Conservation (phyloP, 768 basidiomycete genomes). For the Pluteus cervinus region DNA sequence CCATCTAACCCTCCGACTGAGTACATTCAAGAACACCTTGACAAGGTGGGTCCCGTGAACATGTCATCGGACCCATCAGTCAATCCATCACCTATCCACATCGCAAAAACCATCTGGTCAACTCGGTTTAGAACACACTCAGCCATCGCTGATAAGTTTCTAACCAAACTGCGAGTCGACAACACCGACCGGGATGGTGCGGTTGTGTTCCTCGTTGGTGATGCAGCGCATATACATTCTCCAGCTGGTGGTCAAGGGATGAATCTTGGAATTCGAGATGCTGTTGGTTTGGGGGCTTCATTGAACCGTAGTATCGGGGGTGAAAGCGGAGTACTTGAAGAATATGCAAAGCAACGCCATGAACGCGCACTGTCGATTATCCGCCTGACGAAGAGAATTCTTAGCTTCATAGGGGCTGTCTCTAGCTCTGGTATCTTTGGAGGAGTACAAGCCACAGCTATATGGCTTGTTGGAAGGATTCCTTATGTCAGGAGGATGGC, state of each 20-base stretch:
- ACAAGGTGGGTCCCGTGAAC: conserved; percentile 29
- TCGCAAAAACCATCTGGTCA: conserved; percentile 37
- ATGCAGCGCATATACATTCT: conserved; percentile 47
- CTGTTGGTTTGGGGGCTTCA: conserved; percentile 38
- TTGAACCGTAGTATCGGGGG: too few relatives aligned
- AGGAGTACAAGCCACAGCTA: too few relatives aligned
- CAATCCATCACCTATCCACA: conserved; percentile 24
- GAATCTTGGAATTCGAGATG: conserved; percentile 54
- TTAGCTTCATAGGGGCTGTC: too few relatives aligned
- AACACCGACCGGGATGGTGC: too few relatives aligned
- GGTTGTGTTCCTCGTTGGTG: too few relatives aligned
- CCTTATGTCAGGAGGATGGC: conserved; percentile 11
- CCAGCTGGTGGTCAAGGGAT: conserved; percentile 53
- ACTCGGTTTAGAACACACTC: conserved; percentile 40
- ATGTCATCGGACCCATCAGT: conserved; percentile 28
- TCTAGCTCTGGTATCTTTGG: too few relatives aligned
- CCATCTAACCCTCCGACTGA: conserved; percentile 29
- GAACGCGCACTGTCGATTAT: conserved; percentile 36
- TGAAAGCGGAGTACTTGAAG: conserved; percentile 25
- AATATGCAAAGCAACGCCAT: conserved; percentile 29
- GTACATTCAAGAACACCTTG: conserved; percentile 38
- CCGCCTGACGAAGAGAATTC: too few relatives aligned
- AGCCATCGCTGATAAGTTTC: conserved; percentile 34
- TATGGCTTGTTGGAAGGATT: conserved; percentile 3
- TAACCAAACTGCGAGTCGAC: too few relatives aligned